A percentile compares a stretch with the other conserved stretches of the same genome.
phyloP scores from a whole-genome alignment of 805 yeast species.

The Zygosaccharomyces lentus region DNA sequence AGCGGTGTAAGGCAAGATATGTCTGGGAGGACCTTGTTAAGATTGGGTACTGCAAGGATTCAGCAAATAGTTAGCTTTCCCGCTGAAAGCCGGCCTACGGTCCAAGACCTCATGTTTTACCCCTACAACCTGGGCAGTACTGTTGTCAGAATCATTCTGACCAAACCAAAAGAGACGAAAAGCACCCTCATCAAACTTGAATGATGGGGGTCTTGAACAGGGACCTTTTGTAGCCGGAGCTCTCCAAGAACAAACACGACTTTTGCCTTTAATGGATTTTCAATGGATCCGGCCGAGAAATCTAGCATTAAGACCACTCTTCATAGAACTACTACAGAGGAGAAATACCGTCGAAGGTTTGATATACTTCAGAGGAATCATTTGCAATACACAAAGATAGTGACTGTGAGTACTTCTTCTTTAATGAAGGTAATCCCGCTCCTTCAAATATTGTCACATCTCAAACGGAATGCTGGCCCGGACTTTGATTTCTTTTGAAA shows the following conservation, averaged over 20 bases:
- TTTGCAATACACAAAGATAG: constrained; percentile 15
- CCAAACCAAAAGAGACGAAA: too few species aligned
- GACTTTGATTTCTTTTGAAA: constrained; percentile 14
- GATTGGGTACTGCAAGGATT: too few species aligned
- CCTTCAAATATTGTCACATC: constrained; percentile 14
- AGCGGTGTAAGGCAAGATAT: too few species aligned
- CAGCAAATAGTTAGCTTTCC: too few species aligned
- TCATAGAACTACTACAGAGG: constrained; percentile 5
- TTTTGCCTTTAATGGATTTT: constrained; percentile 13
- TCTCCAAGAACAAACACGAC: constrained; percentile 10
- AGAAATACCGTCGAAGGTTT: constrained; percentile 7
- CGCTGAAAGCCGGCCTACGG: too few species aligned
- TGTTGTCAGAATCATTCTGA: too few species aligned
- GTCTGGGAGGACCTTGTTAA: too few species aligned
- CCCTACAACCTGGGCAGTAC: too few species aligned
- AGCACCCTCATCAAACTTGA: too few species aligned
- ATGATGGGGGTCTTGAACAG: too few species aligned
- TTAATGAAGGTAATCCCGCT: constrained; percentile 13
- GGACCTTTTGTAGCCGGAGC: too few species aligned
- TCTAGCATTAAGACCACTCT: constrained; percentile 7
- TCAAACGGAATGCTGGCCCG: constrained; percentile 10
- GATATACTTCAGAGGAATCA: constrained; percentile 10
- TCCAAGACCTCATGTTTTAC: too few species aligned
- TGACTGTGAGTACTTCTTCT: constrained; percentile 13
- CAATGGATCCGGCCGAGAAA: constrained; percentile 13